Conservation (phyloP, 2,329 filamentous ascomycete species). For the Pseudomassariella vexata region DNA sequence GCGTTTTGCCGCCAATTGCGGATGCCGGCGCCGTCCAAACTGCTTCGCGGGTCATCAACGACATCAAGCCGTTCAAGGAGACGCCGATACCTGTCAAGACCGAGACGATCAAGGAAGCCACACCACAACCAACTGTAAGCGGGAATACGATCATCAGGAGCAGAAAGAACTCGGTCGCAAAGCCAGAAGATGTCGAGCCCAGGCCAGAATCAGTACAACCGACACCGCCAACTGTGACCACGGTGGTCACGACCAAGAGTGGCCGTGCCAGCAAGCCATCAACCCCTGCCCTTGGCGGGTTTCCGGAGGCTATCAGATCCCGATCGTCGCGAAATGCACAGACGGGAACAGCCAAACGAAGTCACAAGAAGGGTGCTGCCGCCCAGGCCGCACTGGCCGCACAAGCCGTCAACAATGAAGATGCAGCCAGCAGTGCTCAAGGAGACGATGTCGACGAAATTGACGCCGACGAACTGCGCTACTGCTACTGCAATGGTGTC, state of each 20-base stretch:
- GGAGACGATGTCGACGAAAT: constrained; percentile 53
- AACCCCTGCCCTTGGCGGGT: constrained; percentile 54
- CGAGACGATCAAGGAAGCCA: constrained; percentile 27
- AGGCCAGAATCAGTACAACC: constrained; percentile 35
- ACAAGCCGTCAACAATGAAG: constrained; percentile 38
- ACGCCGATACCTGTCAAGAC: constrained; percentile 30
- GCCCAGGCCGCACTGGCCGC: constrained; percentile 30
- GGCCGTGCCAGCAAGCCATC: constrained; percentile 62
- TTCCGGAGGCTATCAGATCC: constrained; percentile 51
- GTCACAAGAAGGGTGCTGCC: constrained; percentile 52
- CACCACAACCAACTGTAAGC: constrained; percentile 18
- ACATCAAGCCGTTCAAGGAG: constrained; percentile 49
- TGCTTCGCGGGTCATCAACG: constrained; percentile 27
- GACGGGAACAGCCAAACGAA: constrained; percentile 40
- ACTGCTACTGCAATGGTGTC: constrained; percentile 75
- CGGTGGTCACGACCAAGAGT: constrained; percentile 53
- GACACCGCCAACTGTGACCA: constrained; percentile 27
- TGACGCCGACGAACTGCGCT: constrained; percentile 65
- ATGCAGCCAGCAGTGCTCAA: constrained; percentile 35
- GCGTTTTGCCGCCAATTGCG: constrained; percentile 32
- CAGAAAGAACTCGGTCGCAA: constrained; percentile 33
- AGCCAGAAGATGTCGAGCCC: constrained; percentile 42
- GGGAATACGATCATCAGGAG: too few relatives aligned
- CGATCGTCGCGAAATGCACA: constrained; percentile 43
- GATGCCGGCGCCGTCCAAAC: constrained; percentile 26